Percentiles rank a stretch among this genome's conserved stretches.
Conservation (phyloP, 306 rosid species). For the Arachis stenosperma region DNA sequence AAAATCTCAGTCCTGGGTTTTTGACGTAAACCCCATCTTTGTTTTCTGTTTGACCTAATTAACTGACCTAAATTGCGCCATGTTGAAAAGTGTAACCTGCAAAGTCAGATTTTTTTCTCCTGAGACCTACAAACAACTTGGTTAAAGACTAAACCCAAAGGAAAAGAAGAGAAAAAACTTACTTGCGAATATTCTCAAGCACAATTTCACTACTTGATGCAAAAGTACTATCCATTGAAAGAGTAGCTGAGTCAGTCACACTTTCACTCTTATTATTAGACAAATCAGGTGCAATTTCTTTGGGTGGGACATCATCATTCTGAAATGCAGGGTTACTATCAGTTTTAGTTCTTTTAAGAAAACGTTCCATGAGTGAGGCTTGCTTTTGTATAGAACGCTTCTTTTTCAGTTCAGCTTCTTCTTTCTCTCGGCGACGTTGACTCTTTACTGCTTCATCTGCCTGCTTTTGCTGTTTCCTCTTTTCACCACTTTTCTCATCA, state of each 20-base stretch:
- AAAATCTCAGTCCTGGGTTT: conserved; percentile 65
- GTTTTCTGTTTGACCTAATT: conserved; percentile 59
- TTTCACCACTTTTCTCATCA: conserved; percentile 58
- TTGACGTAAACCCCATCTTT: conserved; percentile 80
- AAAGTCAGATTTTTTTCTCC: conserved; percentile 21
- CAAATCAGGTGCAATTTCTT: conserved; percentile 42
- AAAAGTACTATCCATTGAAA: conserved; percentile 70
- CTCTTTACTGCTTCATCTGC: conserved; percentile 77
- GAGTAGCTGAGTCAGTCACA: conserved; percentile 59
- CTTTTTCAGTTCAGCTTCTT: conserved; percentile 72
- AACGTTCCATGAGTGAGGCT: conserved; percentile 89
- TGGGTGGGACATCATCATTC: conserved; percentile 47
- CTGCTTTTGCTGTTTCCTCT: conserved; percentile 68
- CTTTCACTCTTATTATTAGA: conserved; percentile 44
- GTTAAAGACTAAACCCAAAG: conserved; percentile 22
- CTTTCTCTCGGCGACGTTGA: conserved; percentile 74
- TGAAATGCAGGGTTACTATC: conserved; percentile 33
- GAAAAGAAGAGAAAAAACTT: conserved; percentile 27
- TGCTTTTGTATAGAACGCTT: conserved; percentile 73
- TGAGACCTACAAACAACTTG: conserved; percentile 9
- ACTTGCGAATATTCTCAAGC: conserved; percentile 66
- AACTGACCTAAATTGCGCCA: conserved; percentile 68
- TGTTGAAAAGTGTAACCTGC: conserved; percentile 72
- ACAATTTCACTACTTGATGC: conserved; percentile 49
- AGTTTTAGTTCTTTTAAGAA: conserved; percentile 69